These are phyloP conservation scores for Apiosordaria backusii DNA, from an alignment of 495 filamentous ascomycete genomes.

Conservation along the genomic window DNA sequence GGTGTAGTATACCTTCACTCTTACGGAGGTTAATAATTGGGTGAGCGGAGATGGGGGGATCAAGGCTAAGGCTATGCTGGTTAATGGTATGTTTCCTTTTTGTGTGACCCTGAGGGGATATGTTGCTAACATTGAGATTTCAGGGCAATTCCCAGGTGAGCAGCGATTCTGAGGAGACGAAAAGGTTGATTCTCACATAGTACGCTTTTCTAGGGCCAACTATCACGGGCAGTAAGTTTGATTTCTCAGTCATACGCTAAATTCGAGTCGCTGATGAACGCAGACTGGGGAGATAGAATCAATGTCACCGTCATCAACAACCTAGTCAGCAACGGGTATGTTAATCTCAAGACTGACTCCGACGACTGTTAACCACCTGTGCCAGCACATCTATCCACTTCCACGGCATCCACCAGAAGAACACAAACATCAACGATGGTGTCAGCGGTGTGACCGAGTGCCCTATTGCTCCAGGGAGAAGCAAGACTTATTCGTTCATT, in stretches of 20 bases:
- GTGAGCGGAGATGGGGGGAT: constrained; percentile 45
- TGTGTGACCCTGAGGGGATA: constrained; percentile 21
- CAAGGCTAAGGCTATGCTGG: constrained; percentile 39
- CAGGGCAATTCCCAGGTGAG: constrained; percentile 32
- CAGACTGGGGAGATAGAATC: constrained; percentile 59
- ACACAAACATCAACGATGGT: constrained; percentile 40
- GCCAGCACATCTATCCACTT: constrained; percentile 48
- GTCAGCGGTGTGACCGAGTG: constrained; percentile 50
- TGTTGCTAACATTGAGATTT: background rate
- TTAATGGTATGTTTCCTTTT: constrained; percentile 36
- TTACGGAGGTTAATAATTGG: constrained; percentile 35
- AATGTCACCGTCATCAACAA: constrained; percentile 54
- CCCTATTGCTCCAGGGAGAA: constrained; percentile 43
- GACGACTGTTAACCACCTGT: background rate
- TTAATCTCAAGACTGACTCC: background rate
- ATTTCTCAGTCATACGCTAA: background rate
- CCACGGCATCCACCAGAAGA: constrained; percentile 49
- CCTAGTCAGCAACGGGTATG: constrained; percentile 38
- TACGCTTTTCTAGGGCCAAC: constrained; percentile 49
- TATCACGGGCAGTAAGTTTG: constrained; percentile 38
- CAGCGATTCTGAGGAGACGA: background rate
- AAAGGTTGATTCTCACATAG: too few relatives aligned
- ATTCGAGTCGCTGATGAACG: constrained; percentile 15
- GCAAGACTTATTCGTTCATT: constrained; percentile 46
- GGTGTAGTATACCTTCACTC: constrained; percentile 37